Evolutionary conservation across 2,329 filamentous ascomycete genomes (phyloP), one percentile per base, ranked within the genome.

Genomic region (Scortechinia acanthostroma): DNA sequence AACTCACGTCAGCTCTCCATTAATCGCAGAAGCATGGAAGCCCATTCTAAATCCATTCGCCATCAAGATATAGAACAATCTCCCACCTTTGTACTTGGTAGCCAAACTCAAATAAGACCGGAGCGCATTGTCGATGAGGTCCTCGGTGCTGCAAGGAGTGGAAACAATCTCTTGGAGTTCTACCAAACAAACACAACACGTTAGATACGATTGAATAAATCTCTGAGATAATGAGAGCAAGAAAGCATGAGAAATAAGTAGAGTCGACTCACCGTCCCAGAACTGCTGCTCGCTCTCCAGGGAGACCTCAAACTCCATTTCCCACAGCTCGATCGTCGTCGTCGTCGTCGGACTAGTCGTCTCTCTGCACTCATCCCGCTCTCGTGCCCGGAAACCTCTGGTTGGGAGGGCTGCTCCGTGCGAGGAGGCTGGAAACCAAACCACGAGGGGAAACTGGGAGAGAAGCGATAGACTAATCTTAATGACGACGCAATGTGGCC

Each of bases 281-380:
- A 88, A 87, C 64, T 86, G 76, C 64, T 86, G 76, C 63, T 80
- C 80, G 64, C 76, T 77, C 59, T 84, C 78, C 62, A 83, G 20
- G 17, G n/a, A 10, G n/a, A 19, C 35, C 35, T 40, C 35, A 17
- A 6, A 19, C 10, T 40, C 35, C 35, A 40, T 40, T 40, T 40
- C 35, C 35, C 35, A 19, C 25, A 19, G 35, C 35, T 40, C 35
- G 25, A 30, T 10, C 25, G 10, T 10, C n/a, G 25, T n/a, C 10
- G 25, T 30, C 35, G 35, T 40, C 35, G 10, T 40, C 35, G 35
- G 17, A 19, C 13, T 10, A 10, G 35, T 13, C 17, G 35, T 10
- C 6, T 10, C 35, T 13, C 10, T 13, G 17, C 35, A 40, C 35
- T 40, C 35, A 40, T 40, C 6, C 35, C 35, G 35, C 20, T 40